Conservation (phyloP, 495 filamentous ascomycete genomes). For the Penicillium coffeae region DNA sequence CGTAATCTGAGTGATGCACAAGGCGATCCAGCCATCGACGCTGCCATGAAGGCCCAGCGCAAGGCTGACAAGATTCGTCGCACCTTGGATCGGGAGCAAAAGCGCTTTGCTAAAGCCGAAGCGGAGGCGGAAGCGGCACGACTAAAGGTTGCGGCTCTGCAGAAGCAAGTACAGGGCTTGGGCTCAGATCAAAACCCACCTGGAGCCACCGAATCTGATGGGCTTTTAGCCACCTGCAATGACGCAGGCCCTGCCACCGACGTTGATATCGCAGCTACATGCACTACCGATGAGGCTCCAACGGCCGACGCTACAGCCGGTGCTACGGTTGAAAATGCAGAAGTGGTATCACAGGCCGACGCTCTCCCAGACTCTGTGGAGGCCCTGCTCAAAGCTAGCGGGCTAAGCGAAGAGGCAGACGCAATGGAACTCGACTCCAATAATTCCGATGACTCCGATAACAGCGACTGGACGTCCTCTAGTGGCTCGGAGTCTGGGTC, state of each 20-base stretch:
- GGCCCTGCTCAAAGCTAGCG: not conserved
- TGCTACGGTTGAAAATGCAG: not conserved
- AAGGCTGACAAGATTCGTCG: slow-evolving; percentile 49
- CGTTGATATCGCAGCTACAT: not conserved
- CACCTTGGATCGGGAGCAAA: slow-evolving; percentile 45
- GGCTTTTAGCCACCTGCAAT: slow-evolving; percentile 3
- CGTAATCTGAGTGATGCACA: slow-evolving; percentile 21
- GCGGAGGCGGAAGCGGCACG: slow-evolving; percentile 43
- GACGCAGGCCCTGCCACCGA: not conserved
- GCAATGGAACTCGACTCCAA: not conserved
- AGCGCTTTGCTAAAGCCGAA: slow-evolving; percentile 45
- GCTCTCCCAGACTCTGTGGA: not conserved
- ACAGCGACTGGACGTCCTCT: slow-evolving; percentile 11
- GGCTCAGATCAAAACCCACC: slow-evolving; percentile 1
- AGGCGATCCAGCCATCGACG: slow-evolving; percentile 29
- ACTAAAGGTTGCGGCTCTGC: slow-evolving; percentile 32
- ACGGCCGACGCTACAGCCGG: not conserved
- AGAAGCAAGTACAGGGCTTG: slow-evolving; percentile 20
- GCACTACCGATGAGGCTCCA: not conserved
- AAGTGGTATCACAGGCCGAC: not conserved
- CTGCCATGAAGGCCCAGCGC: slow-evolving; percentile 39
- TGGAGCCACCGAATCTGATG: not conserved
- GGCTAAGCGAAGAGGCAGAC: not conserved
- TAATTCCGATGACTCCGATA: slow-evolving; percentile 1
- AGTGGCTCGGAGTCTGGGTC: slow-evolving; percentile 25